phyloP scores from a whole-genome alignment of 495 filamentous ascomycete genomes.

The Parathielavia appendiculata region DNA sequence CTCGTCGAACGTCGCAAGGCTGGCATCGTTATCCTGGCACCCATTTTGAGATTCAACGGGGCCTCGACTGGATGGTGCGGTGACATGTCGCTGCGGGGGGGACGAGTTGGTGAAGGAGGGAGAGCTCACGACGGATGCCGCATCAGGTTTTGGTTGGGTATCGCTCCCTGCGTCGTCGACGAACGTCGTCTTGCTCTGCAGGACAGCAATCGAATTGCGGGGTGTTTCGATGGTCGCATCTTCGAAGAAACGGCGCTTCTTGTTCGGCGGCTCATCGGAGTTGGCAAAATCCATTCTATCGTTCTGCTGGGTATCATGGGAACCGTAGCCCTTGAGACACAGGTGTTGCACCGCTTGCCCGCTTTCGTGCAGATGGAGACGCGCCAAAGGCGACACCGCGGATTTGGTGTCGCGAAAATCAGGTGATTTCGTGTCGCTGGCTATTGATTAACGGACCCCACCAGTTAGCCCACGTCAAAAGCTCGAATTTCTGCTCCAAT shows the following conservation, averaged over 20 bases:
- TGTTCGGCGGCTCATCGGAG: slow-evolving; percentile 59
- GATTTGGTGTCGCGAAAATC: slow-evolving; percentile 27
- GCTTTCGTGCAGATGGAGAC: slow-evolving; percentile 23
- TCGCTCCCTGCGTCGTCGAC: slow-evolving; percentile 6
- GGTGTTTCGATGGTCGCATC: slow-evolving; percentile 45
- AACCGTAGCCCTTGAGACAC: not conserved
- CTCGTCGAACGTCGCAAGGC: slow-evolving; percentile 53
- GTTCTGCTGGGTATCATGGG: slow-evolving; percentile 9
- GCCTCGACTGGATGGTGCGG: slow-evolving; percentile 12
- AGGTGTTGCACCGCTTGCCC: not conserved
- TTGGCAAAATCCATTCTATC: slow-evolving; percentile 51
- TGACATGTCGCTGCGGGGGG: slow-evolving; percentile 22
- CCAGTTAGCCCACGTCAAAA: not conserved
- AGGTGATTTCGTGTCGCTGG: slow-evolving; percentile 26
- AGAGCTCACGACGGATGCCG: not conserved
- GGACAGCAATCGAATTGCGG: not conserved
- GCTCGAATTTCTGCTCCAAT: not conserved
- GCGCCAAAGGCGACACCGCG: slow-evolving; percentile 27
- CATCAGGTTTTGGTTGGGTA: not conserved
- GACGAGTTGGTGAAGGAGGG: slow-evolving; percentile 7
- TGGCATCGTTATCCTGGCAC: not conserved
- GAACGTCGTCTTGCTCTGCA: slow-evolving; percentile 4
- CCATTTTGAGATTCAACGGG: not conserved
- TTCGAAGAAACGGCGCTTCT: slow-evolving; percentile 77
- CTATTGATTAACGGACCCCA: not conserved